Percentiles rank a stretch among this genome's conserved stretches.
phyloP scores from a whole-genome alignment of 352 stramenopile genomes.

The Phytophthora macrochlamydospora region DNA sequence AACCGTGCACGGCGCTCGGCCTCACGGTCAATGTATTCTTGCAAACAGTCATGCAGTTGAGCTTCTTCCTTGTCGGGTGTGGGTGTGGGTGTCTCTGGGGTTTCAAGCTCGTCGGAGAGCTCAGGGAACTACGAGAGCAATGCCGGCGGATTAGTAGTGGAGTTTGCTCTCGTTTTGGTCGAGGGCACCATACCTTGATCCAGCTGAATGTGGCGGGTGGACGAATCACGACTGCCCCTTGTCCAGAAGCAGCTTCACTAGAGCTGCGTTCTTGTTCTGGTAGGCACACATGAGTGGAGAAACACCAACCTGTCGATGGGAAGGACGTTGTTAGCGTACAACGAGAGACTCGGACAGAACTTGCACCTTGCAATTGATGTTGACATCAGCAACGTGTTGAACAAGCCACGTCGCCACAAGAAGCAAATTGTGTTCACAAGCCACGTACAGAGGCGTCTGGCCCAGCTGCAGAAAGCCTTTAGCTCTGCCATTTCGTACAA shows the following conservation, averaged over 20 bases:
- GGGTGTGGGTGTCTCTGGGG: constrained; percentile 1
- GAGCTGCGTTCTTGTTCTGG: constrained; percentile 48
- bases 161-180: background rate
- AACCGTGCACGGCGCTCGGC: constrained; percentile 28
- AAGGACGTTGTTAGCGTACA: background rate
- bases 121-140: constrained; percentile 19
- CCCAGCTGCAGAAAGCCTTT: constrained; percentile 39
- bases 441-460: constrained; percentile 62
- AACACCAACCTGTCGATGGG: constrained; percentile 26
- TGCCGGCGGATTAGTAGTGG: background rate
- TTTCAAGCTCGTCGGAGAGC: constrained; percentile 18
- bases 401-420: constrained; percentile 52
- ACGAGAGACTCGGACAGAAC: too few species aligned
- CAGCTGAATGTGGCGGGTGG: constrained; percentile 34
- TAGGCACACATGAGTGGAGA: constrained; percentile 65
- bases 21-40: constrained; percentile 36
- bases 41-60: constrained; percentile 11
- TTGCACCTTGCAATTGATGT: constrained; percentile 52
- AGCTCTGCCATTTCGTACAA: background rate
- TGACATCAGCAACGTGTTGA: constrained; percentile 56
- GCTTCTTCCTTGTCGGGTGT: constrained; percentile 5
- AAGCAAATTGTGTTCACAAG: constrained; percentile 56
- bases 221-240: constrained; percentile 45
- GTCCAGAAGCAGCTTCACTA: constrained; percentile 52
- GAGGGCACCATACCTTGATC: constrained; percentile 37